Evolutionary conservation across 1,284 basidiomycete species (phyloP).

Genomic region (Papiliotrema fonsecae): DNA sequence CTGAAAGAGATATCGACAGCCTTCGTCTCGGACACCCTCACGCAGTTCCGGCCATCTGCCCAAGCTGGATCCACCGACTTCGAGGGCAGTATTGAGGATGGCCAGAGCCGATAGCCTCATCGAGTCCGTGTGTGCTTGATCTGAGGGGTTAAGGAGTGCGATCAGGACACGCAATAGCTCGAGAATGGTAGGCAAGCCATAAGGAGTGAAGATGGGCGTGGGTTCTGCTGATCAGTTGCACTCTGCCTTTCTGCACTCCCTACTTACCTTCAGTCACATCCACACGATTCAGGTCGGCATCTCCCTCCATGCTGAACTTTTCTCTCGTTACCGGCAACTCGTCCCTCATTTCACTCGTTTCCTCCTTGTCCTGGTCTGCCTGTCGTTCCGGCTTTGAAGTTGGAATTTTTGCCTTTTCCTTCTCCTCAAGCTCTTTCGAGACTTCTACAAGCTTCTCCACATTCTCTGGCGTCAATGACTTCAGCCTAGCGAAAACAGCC

Average conservation of each 20-base stretch:
- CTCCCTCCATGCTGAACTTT: no score
- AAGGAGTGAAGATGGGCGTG: slow-evolving; percentile 50
- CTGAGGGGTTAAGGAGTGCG: slow-evolving; percentile 90
- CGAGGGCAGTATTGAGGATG: slow-evolving; percentile 84
- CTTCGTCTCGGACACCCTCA: slow-evolving; percentile 60
- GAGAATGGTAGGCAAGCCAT: slow-evolving; percentile 85
- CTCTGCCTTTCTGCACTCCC: no score
- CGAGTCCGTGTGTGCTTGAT: slow-evolving; percentile 92
- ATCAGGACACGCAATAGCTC: slow-evolving; percentile 92
- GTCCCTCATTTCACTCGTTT: slow-evolving; percentile 7
- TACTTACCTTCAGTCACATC: slow-evolving; percentile 5
- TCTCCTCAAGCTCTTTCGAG: slow-evolving; percentile 20
- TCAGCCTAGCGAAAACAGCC: slow-evolving; percentile 71
- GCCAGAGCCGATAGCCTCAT: slow-evolving; percentile 85
- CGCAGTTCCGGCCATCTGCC: slow-evolving; percentile 54
- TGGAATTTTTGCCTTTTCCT: slow-evolving; percentile 5
- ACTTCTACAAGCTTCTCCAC: slow-evolving; percentile 37
- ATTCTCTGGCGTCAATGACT: slow-evolving; percentile 52
- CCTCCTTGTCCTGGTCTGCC: background rate
- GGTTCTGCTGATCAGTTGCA: slow-evolving; percentile 4
- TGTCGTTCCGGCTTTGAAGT: background rate
- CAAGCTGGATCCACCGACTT: slow-evolving; percentile 73
- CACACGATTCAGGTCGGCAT: no score
- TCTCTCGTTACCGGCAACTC: slow-evolving; percentile 21
- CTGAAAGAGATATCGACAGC: slow-evolving; percentile 90